A percentile compares a stretch with the other conserved stretches of the same genome.
phyloP scores from a whole-genome alignment of 352 stramenopile species.

The Pythium myriotylum region DNA sequence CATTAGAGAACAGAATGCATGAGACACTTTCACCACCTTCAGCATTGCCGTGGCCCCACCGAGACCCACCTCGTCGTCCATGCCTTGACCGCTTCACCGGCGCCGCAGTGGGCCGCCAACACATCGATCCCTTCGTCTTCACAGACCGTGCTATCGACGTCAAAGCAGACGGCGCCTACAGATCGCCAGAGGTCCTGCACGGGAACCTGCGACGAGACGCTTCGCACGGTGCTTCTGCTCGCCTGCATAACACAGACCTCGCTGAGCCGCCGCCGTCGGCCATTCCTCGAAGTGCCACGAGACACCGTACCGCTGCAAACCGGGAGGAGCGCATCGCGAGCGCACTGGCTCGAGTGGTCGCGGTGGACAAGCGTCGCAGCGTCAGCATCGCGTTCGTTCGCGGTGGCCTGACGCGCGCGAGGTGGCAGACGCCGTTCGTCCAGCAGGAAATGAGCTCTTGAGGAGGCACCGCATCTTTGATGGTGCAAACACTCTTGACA shows the following conservation, averaged over 20 bases:
- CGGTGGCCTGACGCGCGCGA: constrained; percentile 15
- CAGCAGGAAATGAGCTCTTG: no score
- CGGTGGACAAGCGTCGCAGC: constrained; percentile 19
- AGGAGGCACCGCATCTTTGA: constrained; percentile 5
- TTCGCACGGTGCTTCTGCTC: neutral
- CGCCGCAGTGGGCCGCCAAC: constrained; percentile 95
- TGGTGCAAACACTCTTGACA: constrained; percentile 32
- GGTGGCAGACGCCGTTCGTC: constrained; percentile 11
- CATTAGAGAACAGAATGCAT: neutral
- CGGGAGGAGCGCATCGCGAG: neutral
- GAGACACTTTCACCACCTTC: neutral
- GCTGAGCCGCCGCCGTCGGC: no score
- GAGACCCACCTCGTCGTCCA: constrained; percentile 90
- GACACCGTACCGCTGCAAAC: neutral
- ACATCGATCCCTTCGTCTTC: constrained; percentile 98
- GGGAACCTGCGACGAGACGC: constrained; percentile 12
- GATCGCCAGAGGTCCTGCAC: constrained; percentile 66
- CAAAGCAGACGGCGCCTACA: constrained; percentile 81
- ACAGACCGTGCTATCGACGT: constrained; percentile 99
- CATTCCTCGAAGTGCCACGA: no score
- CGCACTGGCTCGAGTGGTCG: neutral
- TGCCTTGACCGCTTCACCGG: constrained; percentile 92
- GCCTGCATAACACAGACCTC: neutral
- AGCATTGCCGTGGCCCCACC: neutral
- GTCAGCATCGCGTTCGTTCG: constrained; percentile 18